phyloP scores from a whole-genome alignment of 208 protist species.

The Leptomonas pyrrhocoris region DNA sequence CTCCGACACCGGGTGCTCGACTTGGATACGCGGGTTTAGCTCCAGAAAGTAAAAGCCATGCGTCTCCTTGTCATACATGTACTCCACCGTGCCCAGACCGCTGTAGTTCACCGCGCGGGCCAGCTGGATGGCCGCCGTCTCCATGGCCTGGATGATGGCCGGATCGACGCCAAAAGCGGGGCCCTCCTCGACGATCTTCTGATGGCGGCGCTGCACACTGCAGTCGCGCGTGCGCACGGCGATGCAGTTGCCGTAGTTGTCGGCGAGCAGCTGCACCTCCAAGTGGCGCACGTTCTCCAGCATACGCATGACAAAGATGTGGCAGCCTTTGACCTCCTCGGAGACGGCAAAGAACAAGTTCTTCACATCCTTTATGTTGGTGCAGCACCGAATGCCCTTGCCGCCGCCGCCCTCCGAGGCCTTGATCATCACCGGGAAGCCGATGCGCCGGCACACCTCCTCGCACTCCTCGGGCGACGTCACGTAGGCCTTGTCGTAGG shows the following conservation, averaged over 20 bases:
- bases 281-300: constrained; percentile 93
- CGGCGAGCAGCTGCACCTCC: constrained; percentile 97
- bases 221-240: constrained; percentile 97
- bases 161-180: constrained; percentile 89
- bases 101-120: constrained; percentile 94
- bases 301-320: constrained; percentile 98
- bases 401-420: constrained; percentile 98
- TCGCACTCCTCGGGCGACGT: constrained; percentile 90
- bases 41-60: constrained; percentile 96
- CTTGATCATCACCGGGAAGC: constrained; percentile 98
- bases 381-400: constrained; percentile 97
- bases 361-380: constrained; percentile 77
- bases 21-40: constrained; percentile 97
- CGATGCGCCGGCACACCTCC: constrained; percentile 86
- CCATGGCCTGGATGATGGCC: constrained; percentile 90
- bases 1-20: constrained; percentile 98
- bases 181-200: constrained; percentile 98
- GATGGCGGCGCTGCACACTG: constrained; percentile 98
- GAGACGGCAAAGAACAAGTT: constrained; percentile 89
- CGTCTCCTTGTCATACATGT: constrained; percentile 94
- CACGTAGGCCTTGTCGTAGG: constrained; percentile 93
- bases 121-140: constrained; percentile 91
- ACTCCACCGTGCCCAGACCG: constrained; percentile 97
- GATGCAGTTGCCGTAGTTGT: constrained; percentile 93
- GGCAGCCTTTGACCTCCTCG: constrained; percentile 96